Evolutionary conservation across 768 basidiomycete genomes (phyloP).

Genomic region (Glaciozyma martinii): DNA sequence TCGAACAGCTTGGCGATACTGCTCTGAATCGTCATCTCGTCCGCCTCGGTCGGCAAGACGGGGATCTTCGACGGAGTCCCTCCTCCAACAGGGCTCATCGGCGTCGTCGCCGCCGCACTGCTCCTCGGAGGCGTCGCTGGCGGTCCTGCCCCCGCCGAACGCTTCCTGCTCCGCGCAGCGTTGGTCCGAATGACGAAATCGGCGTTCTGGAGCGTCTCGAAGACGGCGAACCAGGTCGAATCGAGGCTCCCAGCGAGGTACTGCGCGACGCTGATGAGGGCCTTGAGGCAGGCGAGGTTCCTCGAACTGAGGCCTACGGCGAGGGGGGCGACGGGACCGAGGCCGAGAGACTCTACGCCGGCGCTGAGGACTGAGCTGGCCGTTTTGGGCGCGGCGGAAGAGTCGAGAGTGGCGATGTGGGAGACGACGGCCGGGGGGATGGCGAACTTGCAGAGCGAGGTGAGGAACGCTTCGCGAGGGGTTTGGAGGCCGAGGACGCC

Average conservation of each 20-base stretch:
- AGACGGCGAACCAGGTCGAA: conserved; percentile 82
- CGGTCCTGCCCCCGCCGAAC: conserved; percentile 4
- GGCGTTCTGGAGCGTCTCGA: conserved; percentile 88
- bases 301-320: conserved; percentile 61
- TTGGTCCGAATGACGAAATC: conserved; percentile 62
- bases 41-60: conserved; percentile 57
- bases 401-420: conserved; percentile 52
- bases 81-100: no score
- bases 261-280: conserved; percentile 63
- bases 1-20: conserved; percentile 81
- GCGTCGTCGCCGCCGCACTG: conserved; percentile 4
- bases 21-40: conserved; percentile 61
- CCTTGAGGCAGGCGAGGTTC: conserved; percentile 83
- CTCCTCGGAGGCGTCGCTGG: conserved; percentile 22
- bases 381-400: conserved; percentile 11
- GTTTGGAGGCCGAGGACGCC: conserved; percentile 80
- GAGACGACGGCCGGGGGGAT: conserved; percentile 86
- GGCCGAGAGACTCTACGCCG: conserved; percentile 39
- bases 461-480: conserved; percentile 87
- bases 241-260: conserved; percentile 77
- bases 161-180: conserved; percentile 19
- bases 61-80: conserved; percentile 12
- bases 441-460: conserved; percentile 76
- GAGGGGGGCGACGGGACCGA: conserved; percentile 17
- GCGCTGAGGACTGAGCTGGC: conserved; percentile 31